Base-by-base conservation (phyloP, 192 early-diverging fungal genomes). In the Coemansia guatemalensis region DNA sequence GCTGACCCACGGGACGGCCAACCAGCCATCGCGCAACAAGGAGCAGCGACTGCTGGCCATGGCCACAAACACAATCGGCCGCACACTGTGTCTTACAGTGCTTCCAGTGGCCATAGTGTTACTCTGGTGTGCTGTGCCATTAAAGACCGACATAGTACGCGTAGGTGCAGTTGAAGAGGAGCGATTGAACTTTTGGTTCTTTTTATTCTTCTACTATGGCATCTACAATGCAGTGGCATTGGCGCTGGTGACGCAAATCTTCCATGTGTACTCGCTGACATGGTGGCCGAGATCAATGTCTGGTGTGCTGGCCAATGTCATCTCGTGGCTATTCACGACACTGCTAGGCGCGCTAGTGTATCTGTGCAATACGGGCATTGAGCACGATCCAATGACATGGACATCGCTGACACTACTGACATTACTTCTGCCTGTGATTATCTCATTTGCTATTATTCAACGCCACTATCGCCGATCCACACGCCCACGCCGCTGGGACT, bases 101-200 rank as follows among this genome's bases (percentile, higher is more conserved):
- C 53, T 86, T 20, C 86, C 86, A 0, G 85, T 84, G n/a, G 29
- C 56, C 4, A 29, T 78, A 26, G 86, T 85, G 21, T 49, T 88
- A 25, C 48, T 57, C 14, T 88, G 86, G 86, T 85, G 82, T 66
- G 64, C 86, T 3, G 78, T 87, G 54, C 86, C 86, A 44, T 71
- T 87, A 32, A 74, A 67, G 2, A 81, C 75, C 3, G 79, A 85
- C 53, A 61, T 68, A 0, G 65, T 71, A 24, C 20, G 24, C 20
- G 20, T 20, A 17, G 62, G 56, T 11, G 66, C 49, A 14, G 54
- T 21, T 7, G 8, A 12, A 47, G 49, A 57, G 41, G 62, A 62
- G 63, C 49, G 64, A 53, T 65, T 91, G 71, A 89, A 89, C 68
- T 91, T 91, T 72, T 91, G 90, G 90, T 89, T 84, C 75, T 91